Evolutionary conservation across 768 basidiomycete species (phyloP).

Genomic region (Kwoniella europaea): DNA sequence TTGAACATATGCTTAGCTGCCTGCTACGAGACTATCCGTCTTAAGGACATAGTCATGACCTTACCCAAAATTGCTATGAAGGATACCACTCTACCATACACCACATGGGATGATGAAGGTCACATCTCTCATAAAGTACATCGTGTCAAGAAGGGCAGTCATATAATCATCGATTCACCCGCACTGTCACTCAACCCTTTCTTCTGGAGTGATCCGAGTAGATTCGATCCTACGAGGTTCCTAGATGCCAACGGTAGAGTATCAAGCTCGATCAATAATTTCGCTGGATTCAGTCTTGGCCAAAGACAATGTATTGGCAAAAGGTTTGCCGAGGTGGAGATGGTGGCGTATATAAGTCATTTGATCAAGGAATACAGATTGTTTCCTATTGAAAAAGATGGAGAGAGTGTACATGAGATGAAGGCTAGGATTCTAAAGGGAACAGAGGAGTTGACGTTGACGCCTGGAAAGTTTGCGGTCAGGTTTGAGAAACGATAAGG

Average conservation of each 20-base stretch:
- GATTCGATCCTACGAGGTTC: background rate
- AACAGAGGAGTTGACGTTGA: conserved; percentile 38
- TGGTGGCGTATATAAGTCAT: conserved; percentile 24
- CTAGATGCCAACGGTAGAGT: background rate
- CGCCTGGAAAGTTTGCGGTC: conserved; percentile 33
- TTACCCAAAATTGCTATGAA: conserved; percentile 30
- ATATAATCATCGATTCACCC: conserved; percentile 35
- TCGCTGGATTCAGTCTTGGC: conserved; percentile 31
- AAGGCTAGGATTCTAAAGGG: conserved; percentile 32
- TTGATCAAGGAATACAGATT: conserved; percentile 26
- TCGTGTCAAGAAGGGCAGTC: conserved; percentile 29
- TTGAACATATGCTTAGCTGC: conserved; percentile 28
- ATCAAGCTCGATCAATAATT: conserved; percentile 1
- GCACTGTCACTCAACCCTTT: conserved; percentile 31
- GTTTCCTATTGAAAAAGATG: conserved; percentile 16
- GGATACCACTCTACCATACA: conserved; percentile 33
- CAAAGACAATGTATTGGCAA: conserved; percentile 38
- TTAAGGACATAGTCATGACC: conserved; percentile 37
- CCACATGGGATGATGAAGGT: conserved; percentile 33
- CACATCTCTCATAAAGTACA: conserved; percentile 18
- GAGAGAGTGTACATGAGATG: conserved; percentile 32
- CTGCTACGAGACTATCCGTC: conserved; percentile 34
- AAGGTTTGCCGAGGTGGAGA: conserved; percentile 41
- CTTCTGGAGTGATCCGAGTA: conserved; percentile 14
- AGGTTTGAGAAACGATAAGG: conserved; percentile 24